Evolutionary conservation across 805 yeast genomes (phyloP).

Genomic region (Ogataea methanolica): DNA sequence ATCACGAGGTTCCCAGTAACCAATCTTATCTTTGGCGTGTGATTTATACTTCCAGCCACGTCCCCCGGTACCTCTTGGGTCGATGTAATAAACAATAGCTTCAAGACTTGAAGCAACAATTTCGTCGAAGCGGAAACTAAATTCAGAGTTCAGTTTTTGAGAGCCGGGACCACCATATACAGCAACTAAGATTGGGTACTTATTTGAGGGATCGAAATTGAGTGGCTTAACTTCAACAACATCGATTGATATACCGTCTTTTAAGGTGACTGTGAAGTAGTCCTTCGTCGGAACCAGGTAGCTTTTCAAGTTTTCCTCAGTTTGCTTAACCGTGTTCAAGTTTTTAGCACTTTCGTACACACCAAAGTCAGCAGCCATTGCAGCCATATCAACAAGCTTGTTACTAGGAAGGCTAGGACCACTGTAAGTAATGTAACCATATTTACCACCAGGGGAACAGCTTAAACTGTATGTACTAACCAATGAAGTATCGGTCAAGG

Average conservation of each 20-base stretch:
- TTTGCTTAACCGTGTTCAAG: conserved; percentile 7
- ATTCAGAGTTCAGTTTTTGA: conserved; percentile 46
- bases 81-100: conserved; percentile 61
- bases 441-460: conserved; percentile 56
- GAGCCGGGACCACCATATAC: conserved; percentile 85
- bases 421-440: conserved; percentile 37
- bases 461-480: conserved; percentile 46
- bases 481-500: conserved; percentile 28
- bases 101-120: conserved; percentile 51
- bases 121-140: conserved; percentile 52
- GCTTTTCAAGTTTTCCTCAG: conserved; percentile 17
- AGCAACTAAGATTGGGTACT: conserved; percentile 62
- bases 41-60: conserved; percentile 64
- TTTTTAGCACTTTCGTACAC: conserved; percentile 11
- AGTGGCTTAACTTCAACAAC: conserved; percentile 62
- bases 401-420: conserved; percentile 50
- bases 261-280: conserved; percentile 28
- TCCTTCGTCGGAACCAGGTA: conserved; percentile 48
- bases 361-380: conserved; percentile 6
- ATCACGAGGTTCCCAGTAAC: conserved; percentile 77
- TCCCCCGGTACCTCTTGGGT: conserved; percentile 82
- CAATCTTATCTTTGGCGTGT: conserved; percentile 53
- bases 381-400: conserved; percentile 31
- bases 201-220: conserved; percentile 37
- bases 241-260: conserved; percentile 39